Evolutionary conservation across 225 moss, liverwort and hornwort species (phyloP).

Genomic region (Physcomitrellopsis africana): DNA sequence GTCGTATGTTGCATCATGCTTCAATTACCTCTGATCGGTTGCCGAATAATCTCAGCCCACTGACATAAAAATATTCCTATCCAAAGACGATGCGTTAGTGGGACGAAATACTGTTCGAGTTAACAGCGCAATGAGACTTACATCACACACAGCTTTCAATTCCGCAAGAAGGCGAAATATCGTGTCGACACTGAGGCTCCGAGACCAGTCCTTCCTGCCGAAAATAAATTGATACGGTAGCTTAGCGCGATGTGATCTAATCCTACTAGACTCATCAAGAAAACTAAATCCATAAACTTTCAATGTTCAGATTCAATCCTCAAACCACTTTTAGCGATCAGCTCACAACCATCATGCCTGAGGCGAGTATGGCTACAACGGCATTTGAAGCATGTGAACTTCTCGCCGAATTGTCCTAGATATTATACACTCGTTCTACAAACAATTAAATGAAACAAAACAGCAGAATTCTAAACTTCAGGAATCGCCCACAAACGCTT

Average conservation of each 20-base stretch:
- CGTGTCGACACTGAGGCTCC: conserved; percentile 35
- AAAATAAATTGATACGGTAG: conserved; percentile 27
- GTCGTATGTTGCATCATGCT: conserved; percentile 3
- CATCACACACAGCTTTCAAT: conserved; percentile 70
- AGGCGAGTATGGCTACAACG: not conserved
- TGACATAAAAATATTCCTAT: not conserved
- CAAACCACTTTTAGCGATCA: conserved; percentile 17
- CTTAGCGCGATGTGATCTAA: not conserved
- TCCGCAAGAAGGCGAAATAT: conserved; percentile 62
- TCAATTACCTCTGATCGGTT: not conserved
- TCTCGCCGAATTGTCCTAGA: conserved; percentile 16
- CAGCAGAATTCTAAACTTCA: not conserved
- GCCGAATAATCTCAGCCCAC: not conserved
- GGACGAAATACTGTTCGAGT: not conserved
- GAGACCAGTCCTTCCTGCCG: conserved; percentile 53
- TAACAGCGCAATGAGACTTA: conserved; percentile 38
- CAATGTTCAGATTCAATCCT: not conserved
- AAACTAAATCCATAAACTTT: conserved; percentile 21
- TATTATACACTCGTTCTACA: conserved; percentile 14
- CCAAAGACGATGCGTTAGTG: not conserved
- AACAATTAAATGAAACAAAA: not conserved
- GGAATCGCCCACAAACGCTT: not conserved
- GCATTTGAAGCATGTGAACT: not conserved
- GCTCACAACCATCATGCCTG: not conserved
- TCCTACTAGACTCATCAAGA: conserved; percentile 7